A percentile compares a stretch with the other conserved stretches of the same genome.
Evolutionary conservation across 495 filamentous ascomycete species (phyloP).

Genomic region (Beverwykella pulmonaria): DNA sequence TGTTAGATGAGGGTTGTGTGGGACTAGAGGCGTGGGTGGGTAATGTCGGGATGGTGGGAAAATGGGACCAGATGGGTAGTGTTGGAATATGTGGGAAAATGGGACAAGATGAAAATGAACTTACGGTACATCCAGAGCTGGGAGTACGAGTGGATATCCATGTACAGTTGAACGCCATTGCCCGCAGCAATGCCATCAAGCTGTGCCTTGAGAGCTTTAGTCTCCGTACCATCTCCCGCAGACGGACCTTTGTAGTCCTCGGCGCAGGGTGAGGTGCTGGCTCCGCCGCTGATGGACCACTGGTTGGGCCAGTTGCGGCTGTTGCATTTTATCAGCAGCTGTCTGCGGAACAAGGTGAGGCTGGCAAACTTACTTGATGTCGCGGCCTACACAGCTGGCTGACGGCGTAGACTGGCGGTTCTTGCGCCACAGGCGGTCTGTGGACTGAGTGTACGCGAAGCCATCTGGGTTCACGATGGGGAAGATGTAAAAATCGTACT

Average conservation of each 20-base stretch:
- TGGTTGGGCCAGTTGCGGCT: conserved; percentile 62
- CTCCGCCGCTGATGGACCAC: conserved; percentile 54
- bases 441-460: conserved; percentile 65
- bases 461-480: conserved; percentile 67
- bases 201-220: conserved; percentile 49
- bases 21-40: too few relatives aligned
- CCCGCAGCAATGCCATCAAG: conserved; percentile 46
- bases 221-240: conserved; percentile 56
- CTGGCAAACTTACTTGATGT: too few relatives aligned
- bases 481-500: conserved; percentile 66
- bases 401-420: conserved; percentile 56
- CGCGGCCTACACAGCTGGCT: conserved; percentile 56
- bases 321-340: too few relatives aligned
- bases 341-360: too few relatives aligned
- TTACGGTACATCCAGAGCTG: conserved; percentile 54
- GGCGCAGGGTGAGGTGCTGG: conserved; percentile 57
- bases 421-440: conserved; percentile 64
- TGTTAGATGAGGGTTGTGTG: conserved; percentile 48
- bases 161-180: conserved; percentile 60
- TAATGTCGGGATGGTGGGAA: too few relatives aligned
- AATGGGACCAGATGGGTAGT: too few relatives aligned
- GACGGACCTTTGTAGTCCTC: conserved; percentile 58
- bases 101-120: conserved; percentile 37
- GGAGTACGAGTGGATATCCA: conserved; percentile 64
- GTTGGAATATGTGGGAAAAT: too few relatives aligned